Evolutionary conservation across 2,329 filamentous ascomycete genomes (phyloP).

Genomic region (Volutella citrinella): DNA sequence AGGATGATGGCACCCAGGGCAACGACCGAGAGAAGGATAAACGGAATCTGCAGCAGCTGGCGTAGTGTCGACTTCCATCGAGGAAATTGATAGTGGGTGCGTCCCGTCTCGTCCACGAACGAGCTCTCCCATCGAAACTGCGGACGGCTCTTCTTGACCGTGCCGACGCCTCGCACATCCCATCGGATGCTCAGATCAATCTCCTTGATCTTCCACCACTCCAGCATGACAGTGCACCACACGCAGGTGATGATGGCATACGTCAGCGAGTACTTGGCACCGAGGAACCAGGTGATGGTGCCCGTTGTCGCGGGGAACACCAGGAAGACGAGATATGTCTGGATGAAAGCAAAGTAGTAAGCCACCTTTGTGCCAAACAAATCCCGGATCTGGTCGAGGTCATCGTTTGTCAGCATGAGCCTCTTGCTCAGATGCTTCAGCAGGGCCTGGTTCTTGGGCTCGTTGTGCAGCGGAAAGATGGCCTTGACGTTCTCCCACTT

Average conservation of each 20-base stretch:
- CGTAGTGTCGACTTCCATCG: constrained; percentile 61
- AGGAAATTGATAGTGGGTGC: constrained; percentile 60
- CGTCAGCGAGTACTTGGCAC: constrained; percentile 67
- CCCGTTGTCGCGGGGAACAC: constrained; percentile 68
- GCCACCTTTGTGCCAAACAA: constrained; percentile 66
- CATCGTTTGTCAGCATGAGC: constrained; percentile 46
- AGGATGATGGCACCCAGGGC: constrained; percentile 66
- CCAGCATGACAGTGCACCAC: constrained; percentile 72
- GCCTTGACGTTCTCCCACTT: constrained; percentile 59
- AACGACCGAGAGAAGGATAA: constrained; percentile 56
- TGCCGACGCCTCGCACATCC: constrained; percentile 67
- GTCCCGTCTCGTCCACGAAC: constrained; percentile 61
- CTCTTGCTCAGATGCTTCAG: constrained; percentile 55
- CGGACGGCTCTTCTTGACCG: constrained; percentile 62
- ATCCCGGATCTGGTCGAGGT: constrained; percentile 59
- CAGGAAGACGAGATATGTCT: constrained; percentile 71
- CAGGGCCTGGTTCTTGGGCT: constrained; percentile 51
- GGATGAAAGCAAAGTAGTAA: constrained; percentile 82
- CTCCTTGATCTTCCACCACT: constrained; percentile 78
- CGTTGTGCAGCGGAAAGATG: constrained; percentile 63
- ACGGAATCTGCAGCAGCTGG: constrained; percentile 68
- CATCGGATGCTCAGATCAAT: constrained; percentile 69
- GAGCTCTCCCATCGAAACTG: constrained; percentile 64
- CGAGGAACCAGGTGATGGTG: constrained; percentile 63
- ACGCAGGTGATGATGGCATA: constrained; percentile 66